These are phyloP conservation scores for Boletus rubropictus DNA, from an alignment of 768 basidiomycete genomes.

Conservation along the genomic window DNA sequence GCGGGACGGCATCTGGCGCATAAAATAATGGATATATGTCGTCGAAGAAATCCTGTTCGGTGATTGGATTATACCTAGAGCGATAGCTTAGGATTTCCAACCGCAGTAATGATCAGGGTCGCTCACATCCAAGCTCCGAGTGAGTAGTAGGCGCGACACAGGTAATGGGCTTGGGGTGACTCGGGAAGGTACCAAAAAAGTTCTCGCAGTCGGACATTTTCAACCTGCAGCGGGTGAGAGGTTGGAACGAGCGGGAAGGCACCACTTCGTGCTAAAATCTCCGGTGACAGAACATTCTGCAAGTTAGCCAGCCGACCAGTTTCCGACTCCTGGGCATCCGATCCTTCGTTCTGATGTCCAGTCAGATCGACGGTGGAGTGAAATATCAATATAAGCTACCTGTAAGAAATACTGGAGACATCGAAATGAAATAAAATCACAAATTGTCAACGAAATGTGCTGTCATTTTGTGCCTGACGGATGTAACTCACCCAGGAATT, in stretches of 20 bases:
- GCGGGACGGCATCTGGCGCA: constrained; percentile 36
- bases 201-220: constrained; percentile 46
- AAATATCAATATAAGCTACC: constrained; percentile 32
- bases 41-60: constrained; percentile 51
- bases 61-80: constrained; percentile 63
- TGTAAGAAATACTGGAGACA: constrained; percentile 62
- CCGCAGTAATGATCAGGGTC: constrained; percentile 1
- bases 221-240: constrained; percentile 33
- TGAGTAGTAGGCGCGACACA: constrained; percentile 56
- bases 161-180: constrained; percentile 51
- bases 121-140: constrained; percentile 70
- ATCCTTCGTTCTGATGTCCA: constrained; percentile 48
- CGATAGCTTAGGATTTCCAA: constrained; percentile 4
- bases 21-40: constrained; percentile 60
- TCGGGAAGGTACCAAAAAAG: constrained; percentile 70
- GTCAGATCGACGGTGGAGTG: constrained; percentile 8
- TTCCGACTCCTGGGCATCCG: constrained; percentile 46
- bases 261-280: constrained; percentile 59
- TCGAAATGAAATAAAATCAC: constrained; percentile 6
- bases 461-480: background rate
- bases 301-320: constrained; percentile 45
- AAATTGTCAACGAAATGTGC: constrained; percentile 3
- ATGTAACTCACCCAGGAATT: constrained; percentile 57
- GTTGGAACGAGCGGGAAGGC: constrained; percentile 56
- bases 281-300: constrained; percentile 51